Base-by-base conservation (phyloP, 208 protist genomes). In the Borovskyia barvae region DNA sequence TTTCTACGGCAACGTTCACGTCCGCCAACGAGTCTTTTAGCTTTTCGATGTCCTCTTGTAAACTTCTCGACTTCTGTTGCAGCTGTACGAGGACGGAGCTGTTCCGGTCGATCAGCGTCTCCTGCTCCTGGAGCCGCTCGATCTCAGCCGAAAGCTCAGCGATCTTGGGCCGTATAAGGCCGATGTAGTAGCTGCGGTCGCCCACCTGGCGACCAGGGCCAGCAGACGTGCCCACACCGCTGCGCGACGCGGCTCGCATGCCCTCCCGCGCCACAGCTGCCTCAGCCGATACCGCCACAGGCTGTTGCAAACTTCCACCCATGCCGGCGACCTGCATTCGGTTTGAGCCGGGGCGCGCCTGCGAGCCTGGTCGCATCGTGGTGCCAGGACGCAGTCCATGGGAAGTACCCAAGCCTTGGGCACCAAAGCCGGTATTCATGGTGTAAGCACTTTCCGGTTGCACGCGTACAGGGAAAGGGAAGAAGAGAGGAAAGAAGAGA, bases 181-280 rank as follows among this genome's bases (percentile, higher is more conserved):
- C 92, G 37, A 97, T 84, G 67, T 89, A 94, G 76, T 95, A 97
- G 62, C 84, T 93, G 56, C 87, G 80, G 61, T 95, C 88, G 30
- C 80, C 87, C 19, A 97, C 92, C 64, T 95, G 88, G 37, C 92
- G 78, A 6, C 84, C 85, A 11, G 89, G 89, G 4, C 87, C 88
- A 5, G 85, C 85, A 28, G 75, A 85, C 9, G 74, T 81, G 43
- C 75, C 74, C 14, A 80, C 74, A 30, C 85, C 83, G 22, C 70
- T 74, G 24, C 83, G 79, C 5, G 87, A 91, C 19, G 83, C 80
- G 6, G 81, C 82, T 2, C 88, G 82, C 84, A 95, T 87, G 15
- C 90, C 90, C 54, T 95, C 90, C 20, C 86, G 77, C 32, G 81
- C 72, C 36, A 93, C 82, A 6, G 84, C 67, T 3, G 90, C 85